phyloP scores from a whole-genome alignment of 805 yeast genomes.

The Monosporozyma unispora region DNA sequence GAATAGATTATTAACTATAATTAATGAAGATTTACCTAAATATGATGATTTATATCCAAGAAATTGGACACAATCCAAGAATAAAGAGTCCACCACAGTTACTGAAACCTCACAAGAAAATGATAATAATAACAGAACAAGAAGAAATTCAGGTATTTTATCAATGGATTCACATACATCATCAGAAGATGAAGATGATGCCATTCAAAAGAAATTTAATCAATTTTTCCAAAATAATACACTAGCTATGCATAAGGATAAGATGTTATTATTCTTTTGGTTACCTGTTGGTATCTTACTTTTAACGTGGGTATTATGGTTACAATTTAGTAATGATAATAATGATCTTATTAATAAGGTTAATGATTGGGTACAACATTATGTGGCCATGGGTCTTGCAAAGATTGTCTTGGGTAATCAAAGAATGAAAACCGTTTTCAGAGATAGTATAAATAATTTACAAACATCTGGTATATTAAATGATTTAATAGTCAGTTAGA shows the following conservation, averaged over 20 bases:
- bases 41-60: slow-evolving; percentile 69
- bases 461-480: slow-evolving; percentile 17
- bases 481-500: slow-evolving; percentile 8
- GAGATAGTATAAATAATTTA: slow-evolving; percentile 24
- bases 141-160: slow-evolving; percentile 2
- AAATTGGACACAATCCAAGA: not conserved
- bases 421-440: slow-evolving; percentile 37
- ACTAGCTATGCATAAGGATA: slow-evolving; percentile 54
- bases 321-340: slow-evolving; percentile 31
- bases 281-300: slow-evolving; percentile 61
- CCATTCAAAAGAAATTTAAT: slow-evolving; percentile 30
- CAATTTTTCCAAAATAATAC: slow-evolving; percentile 36
- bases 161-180: slow-evolving; percentile 19
- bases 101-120: not conserved
- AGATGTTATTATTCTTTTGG: slow-evolving; percentile 86
- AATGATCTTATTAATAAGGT: slow-evolving; percentile 20
- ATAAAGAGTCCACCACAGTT: not conserved
- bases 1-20: slow-evolving; percentile 32
- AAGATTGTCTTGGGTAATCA: slow-evolving; percentile 45
- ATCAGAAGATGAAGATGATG: slow-evolving; percentile 29
- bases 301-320: slow-evolving; percentile 37
- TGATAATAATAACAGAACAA: not conserved
- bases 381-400: slow-evolving; percentile 38
- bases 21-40: slow-evolving; percentile 49
- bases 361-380: slow-evolving; percentile 30